These are phyloP conservation scores for Closterium sp. DNA, from an alignment of 139 green algal genomes.

Conservation along the genomic window DNA sequence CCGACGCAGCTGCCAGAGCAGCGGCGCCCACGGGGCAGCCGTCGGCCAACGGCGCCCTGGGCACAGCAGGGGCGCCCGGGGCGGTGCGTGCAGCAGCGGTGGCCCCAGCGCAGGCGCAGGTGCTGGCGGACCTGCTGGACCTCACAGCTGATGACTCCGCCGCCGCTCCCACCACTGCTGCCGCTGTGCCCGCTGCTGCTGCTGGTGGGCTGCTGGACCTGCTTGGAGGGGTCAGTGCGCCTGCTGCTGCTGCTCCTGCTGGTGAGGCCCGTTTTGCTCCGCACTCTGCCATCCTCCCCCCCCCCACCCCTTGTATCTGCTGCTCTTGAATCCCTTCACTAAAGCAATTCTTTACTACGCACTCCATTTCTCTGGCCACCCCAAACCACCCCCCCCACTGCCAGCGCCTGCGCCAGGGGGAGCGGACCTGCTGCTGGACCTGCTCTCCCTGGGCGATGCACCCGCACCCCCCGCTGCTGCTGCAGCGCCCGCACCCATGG, in stretches of 20 bases:
- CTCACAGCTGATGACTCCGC: conserved; percentile 27
- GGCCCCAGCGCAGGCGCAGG: neutral
- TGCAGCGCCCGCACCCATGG: neutral
- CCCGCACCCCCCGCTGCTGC: conserved; percentile 15
- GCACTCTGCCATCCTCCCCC: neutral
- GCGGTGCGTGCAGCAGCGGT: conserved; percentile 15
- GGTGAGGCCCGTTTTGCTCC: neutral
- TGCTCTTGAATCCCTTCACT: neutral
- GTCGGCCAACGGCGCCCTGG: conserved; percentile 15
- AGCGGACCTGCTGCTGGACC: conserved; percentile 50
- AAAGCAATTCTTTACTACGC: too few species aligned
- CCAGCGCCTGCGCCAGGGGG: neutral
- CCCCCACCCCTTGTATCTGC: neutral
- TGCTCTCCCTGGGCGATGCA: conserved; percentile 51
- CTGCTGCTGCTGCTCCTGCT: neutral
- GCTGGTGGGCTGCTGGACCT: conserved; percentile 49
- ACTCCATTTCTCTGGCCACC: neutral
- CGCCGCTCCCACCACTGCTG: neutral
- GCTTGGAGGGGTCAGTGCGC: conserved; percentile 56
- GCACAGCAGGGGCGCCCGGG: neutral
- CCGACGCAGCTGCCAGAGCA: neutral
- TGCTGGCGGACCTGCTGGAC: conserved; percentile 51
- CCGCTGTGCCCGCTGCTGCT: neutral
- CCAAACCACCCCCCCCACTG: too few species aligned
- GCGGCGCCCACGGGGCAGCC: neutral